Base-by-base conservation (phyloP, 208 protist genomes). In the Trypanosoma melophagium region DNA sequence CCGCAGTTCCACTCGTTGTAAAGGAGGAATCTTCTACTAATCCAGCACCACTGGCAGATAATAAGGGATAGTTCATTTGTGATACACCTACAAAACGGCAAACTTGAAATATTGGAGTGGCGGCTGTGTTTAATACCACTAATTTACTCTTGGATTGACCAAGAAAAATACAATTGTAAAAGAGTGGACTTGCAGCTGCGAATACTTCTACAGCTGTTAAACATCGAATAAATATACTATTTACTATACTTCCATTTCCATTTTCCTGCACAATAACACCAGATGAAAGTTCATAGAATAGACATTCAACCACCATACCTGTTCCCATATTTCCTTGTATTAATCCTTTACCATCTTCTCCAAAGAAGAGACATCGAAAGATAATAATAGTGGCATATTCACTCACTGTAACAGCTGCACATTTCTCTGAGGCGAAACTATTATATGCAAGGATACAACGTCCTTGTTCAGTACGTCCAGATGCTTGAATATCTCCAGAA, bases 381-480 rank as follows among this genome's bases (percentile, higher is more conserved):
- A 84, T 19, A 8, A 56, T 57, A n/a, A 79, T 38, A 14, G 45
- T 45, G 3, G 60, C 58, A 12, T 53, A 7, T 13, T 65, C 31
- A 22, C 52, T 31, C 0, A 75, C 28, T 17, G 44, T 50, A 13
- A 80, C 67, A 12, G 59, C 55, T 7, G n/a, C 12, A 74, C 65
- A 71, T 28, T 22, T 41, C 16, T 24, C 42, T 13, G 66, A 77
- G 14, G 57, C 14, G 57, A 84, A 84, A 19, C 53, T 64, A 54
- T 80, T 78, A 61, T 80, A 84, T 16, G 78, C 78, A 21, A 83
- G 44, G 2, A 83, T 21, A 42, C 71, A 74, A 16, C 41, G 14
- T 31, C 28, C 63, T 24, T 51, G 14, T 25, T 55, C 38, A 12
- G 56, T 68, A 25, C 19, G n/a, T 21, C 58, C 58, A 31, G 40